Conservation (phyloP, 148 eudicot genomes). For the Fagopyrum tataricum region DNA sequence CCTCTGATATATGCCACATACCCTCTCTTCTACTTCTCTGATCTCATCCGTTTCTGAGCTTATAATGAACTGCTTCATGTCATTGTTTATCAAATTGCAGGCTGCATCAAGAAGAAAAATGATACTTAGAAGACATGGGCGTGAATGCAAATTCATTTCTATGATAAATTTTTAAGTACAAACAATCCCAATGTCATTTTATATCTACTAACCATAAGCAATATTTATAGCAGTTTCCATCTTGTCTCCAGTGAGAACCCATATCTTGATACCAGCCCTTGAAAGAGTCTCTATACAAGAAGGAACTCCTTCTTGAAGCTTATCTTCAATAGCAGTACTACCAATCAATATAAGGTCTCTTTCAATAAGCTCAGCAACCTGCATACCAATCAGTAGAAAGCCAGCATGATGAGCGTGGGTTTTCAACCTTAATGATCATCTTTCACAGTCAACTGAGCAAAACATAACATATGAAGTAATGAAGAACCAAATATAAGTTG, state of each 20-base stretch:
- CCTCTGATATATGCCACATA: conserved; percentile 22
- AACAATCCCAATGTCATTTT: background rate
- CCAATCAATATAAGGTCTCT: conserved; percentile 86
- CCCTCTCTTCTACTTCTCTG: conserved; percentile 84
- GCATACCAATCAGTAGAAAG: conserved; percentile 15
- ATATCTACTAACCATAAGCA: conserved; percentile 73
- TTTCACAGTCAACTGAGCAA: background rate
- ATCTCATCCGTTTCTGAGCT: conserved; percentile 92
- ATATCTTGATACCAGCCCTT: conserved; percentile 93
- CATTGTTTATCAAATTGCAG: conserved; percentile 83
- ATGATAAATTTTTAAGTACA: background rate
- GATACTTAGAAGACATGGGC: conserved; percentile 2
- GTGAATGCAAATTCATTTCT: background rate
- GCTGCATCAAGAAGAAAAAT: conserved; percentile 42
- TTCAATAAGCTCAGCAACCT: conserved; percentile 93
- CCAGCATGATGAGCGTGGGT: background rate
- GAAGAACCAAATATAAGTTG: background rate
- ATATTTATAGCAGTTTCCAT: conserved; percentile 98
- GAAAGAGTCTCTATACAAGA: conserved; percentile 89
- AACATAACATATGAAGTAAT: background rate
- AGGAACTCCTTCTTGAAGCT: conserved; percentile 99
- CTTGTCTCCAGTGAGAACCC: conserved; percentile 99
- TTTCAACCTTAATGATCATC: background rate
- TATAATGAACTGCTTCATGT: conserved; percentile 89
- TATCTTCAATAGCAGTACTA: conserved; percentile 94